Evolutionary conservation across 805 yeast genomes (phyloP).

Genomic region (Suhomyces kilbournensis): DNA sequence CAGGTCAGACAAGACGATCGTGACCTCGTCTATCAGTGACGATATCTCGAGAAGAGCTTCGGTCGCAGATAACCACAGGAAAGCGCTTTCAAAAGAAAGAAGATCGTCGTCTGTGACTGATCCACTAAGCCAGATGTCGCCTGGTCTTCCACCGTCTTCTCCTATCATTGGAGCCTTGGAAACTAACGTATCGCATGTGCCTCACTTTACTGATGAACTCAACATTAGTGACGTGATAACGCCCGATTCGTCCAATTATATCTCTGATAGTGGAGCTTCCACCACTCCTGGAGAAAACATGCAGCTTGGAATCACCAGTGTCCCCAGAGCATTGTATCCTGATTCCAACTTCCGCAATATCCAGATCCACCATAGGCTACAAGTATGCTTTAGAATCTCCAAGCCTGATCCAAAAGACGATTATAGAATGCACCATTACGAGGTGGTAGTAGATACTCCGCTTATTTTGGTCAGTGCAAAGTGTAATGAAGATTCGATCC

Average conservation of each 20-base stretch:
- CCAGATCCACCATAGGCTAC: constrained; percentile 63
- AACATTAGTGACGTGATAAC: constrained; percentile 18
- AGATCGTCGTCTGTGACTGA: not conserved
- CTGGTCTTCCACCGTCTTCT: constrained; percentile 21
- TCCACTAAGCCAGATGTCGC: constrained; percentile 2
- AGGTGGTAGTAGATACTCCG: constrained; percentile 79
- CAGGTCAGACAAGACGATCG: constrained; percentile 26
- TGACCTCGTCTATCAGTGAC: constrained; percentile 17
- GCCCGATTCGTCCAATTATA: constrained; percentile 29
- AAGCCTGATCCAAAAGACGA: constrained; percentile 50
- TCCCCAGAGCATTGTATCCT: constrained; percentile 49
- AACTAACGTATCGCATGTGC: constrained; percentile 32
- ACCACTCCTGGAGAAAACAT: constrained; percentile 23
- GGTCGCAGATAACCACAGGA: constrained; percentile 4
- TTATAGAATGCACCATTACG: constrained; percentile 64
- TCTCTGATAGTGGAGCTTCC: constrained; percentile 23
- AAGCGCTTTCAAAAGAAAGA: constrained; percentile 14
- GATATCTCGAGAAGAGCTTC: constrained; percentile 1
- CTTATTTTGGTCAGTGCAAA: constrained; percentile 45
- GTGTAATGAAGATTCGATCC: constrained; percentile 39
- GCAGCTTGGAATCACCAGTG: constrained; percentile 34
- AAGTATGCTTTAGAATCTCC: constrained; percentile 66
- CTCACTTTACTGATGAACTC: not conserved
- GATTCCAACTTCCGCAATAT: constrained; percentile 64
- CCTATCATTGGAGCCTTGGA: constrained; percentile 40